Percentiles rank a stretch among this genome's conserved stretches.
Evolutionary conservation across 2,329 filamentous ascomycete species (phyloP).

Genomic region (Trichoderma sp.): DNA sequence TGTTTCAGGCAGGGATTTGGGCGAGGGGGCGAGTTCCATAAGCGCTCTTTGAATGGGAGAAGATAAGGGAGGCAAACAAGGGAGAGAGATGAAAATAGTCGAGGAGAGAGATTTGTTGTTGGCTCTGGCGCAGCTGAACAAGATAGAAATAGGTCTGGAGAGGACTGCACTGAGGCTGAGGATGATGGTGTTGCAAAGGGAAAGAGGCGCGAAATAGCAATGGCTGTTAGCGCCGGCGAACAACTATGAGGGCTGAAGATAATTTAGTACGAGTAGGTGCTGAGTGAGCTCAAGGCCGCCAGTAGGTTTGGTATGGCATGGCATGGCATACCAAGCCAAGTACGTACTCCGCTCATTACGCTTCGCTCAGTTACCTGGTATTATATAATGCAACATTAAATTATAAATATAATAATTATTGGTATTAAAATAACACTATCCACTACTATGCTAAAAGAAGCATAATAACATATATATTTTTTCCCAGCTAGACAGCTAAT

Average conservation of each 20-base stretch:
- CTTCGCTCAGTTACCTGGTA: background rate
- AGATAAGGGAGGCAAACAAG: background rate
- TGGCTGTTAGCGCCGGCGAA: conserved; percentile 3
- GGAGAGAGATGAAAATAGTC: background rate
- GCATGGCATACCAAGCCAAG: background rate
- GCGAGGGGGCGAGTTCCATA: conserved; percentile 19
- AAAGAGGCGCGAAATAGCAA: conserved; percentile 1
- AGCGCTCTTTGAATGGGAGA: conserved; percentile 3
- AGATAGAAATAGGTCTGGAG: background rate
- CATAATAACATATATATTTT: background rate
- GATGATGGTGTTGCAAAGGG: background rate
- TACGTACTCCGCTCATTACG: background rate
- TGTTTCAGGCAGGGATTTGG: conserved; percentile 32
- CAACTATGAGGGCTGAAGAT: conserved; percentile 11
- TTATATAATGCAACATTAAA: background rate
- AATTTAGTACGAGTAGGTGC: background rate
- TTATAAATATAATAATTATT: background rate
- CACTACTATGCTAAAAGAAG: background rate
- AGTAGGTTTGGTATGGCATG: background rate
- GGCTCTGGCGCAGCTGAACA: background rate
- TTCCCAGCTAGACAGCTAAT: background rate
- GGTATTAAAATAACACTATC: background rate
- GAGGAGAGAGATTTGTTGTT: background rate
- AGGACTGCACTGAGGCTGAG: background rate
- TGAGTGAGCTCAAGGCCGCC: background rate